These are phyloP conservation scores for Cymbomonas tetramitiformis DNA, from an alignment of 139 green algal genomes.

Conservation along the genomic window DNA sequence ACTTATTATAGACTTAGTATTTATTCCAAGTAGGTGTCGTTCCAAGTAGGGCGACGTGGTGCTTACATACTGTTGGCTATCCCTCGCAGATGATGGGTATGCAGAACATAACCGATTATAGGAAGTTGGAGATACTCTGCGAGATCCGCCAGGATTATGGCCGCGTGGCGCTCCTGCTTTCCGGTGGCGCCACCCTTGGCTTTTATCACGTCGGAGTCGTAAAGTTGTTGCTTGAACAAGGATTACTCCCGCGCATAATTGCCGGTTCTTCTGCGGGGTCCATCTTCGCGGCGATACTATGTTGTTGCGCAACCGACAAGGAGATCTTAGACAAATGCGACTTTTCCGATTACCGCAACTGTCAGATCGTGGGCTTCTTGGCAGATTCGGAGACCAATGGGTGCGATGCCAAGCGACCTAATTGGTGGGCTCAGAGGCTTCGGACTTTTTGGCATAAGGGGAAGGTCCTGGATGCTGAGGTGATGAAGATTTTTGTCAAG, in stretches of 20 bases:
- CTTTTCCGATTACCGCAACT: no score
- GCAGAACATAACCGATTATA: no score
- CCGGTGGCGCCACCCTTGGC: conserved; percentile 74
- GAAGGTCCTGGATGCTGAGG: conserved; percentile 29
- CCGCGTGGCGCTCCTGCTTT: conserved; percentile 83
- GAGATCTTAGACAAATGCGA: no score
- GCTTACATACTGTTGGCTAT: no score
- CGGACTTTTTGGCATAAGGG: no score
- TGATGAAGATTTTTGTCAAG: conserved; percentile 26
- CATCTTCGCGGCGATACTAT: conserved; percentile 36
- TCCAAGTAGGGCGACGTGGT: no score
- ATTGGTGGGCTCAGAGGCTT: no score
- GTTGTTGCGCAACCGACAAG: neutral
- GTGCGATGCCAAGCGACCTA: no score
- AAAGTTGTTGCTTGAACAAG: conserved; percentile 72
- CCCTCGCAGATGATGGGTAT: no score
- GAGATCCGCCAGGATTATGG: conserved; percentile 92
- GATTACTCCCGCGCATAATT: conserved; percentile 79
- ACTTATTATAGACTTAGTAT: no score
- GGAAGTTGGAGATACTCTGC: conserved; percentile 74
- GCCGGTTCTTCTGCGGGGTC: conserved; percentile 71
- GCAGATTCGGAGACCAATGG: no score
- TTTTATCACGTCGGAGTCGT: conserved; percentile 87
- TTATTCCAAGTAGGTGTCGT: no score
- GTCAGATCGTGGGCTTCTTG: conserved; percentile 22